Percentiles rank a stretch among this genome's conserved stretches.
phyloP scores from a whole-genome alignment of 2,329 filamentous ascomycete species.

The Sclerotinia minor region DNA sequence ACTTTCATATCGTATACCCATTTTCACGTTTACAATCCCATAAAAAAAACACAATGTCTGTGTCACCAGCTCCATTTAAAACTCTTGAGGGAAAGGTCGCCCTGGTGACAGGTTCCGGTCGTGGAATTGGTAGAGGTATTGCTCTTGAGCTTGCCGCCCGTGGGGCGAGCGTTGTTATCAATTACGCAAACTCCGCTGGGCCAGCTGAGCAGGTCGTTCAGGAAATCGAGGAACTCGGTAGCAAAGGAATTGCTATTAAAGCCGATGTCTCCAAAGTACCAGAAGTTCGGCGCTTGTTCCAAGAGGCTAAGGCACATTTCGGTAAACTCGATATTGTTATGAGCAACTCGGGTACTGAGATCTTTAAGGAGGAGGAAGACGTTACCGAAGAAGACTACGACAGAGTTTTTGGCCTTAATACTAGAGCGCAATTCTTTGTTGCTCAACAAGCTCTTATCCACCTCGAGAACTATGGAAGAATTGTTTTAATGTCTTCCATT shows the following conservation, averaged over 20 bases:
- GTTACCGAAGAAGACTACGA: conserved; percentile 39
- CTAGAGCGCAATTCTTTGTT: conserved; percentile 72
- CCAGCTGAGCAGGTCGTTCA: conserved; percentile 57
- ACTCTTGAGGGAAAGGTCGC: conserved; percentile 63
- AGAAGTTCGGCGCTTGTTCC: conserved; percentile 35
- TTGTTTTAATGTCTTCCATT: conserved; percentile 71
- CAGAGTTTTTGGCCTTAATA: conserved; percentile 62
- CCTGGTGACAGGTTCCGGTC: conserved; percentile 79
- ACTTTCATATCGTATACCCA: conserved; percentile 15
- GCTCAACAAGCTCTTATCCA: conserved; percentile 73
- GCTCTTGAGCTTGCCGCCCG: conserved; percentile 44
- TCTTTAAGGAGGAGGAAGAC: conserved; percentile 36
- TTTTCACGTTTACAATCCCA: not conserved
- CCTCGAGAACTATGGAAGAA: conserved; percentile 66
- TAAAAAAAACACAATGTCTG: conserved; percentile 15
- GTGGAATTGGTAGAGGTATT: conserved; percentile 67
- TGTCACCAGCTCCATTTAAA: conserved; percentile 20
- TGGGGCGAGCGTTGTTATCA: conserved; percentile 51
- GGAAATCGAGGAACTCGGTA: conserved; percentile 53
- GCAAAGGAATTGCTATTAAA: conserved; percentile 54
- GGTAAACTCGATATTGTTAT: conserved; percentile 38
- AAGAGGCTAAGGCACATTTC: conserved; percentile 35
- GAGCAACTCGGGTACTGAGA: conserved; percentile 39
- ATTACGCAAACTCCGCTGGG: conserved; percentile 59
- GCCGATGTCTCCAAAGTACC: conserved; percentile 58